Percentiles rank a stretch among this genome's conserved stretches.
Evolutionary conservation across 169 alveolate species (phyloP).

Genomic region (Perkinsus marinus): DNA sequence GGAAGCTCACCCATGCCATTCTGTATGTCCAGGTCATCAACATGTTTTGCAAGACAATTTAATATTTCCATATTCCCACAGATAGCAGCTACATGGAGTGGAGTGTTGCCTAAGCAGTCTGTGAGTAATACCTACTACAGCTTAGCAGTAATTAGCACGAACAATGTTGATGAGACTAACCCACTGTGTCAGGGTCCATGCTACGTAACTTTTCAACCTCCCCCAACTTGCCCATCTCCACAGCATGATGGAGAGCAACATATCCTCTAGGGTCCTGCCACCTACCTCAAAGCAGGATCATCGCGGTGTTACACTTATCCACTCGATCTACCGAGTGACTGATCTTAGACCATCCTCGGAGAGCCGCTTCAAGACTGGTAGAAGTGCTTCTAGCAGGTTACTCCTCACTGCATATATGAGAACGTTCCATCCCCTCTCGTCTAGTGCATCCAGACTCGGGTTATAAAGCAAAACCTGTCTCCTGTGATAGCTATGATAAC

Average conservation of each 20-base stretch:
- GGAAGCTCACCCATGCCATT: background rate
- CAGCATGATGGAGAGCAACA: background rate
- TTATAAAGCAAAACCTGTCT: background rate
- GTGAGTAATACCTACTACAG: background rate
- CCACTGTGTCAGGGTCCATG: background rate
- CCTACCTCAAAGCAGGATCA: background rate
- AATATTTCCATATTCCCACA: background rate
- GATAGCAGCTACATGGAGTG: background rate
- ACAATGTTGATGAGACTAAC: background rate
- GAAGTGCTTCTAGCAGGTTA: background rate
- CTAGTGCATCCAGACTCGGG: background rate
- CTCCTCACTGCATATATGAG: slow-evolving; percentile 2
- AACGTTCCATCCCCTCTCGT: slow-evolving; percentile 1
- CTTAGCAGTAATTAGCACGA: background rate
- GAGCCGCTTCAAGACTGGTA: background rate
- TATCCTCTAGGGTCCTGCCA: slow-evolving; percentile 2
- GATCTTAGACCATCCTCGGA: background rate
- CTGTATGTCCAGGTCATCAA: background rate
- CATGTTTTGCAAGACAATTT: background rate
- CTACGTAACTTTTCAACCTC: background rate
- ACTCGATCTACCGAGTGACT: background rate
- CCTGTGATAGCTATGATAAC: too few species aligned
- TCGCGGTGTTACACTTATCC: too few species aligned
- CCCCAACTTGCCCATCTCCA: background rate
- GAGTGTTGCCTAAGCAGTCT: background rate